Base-by-base conservation (phyloP, 495 filamentous ascomycete species). In the Jackrogersella minutella region DNA sequence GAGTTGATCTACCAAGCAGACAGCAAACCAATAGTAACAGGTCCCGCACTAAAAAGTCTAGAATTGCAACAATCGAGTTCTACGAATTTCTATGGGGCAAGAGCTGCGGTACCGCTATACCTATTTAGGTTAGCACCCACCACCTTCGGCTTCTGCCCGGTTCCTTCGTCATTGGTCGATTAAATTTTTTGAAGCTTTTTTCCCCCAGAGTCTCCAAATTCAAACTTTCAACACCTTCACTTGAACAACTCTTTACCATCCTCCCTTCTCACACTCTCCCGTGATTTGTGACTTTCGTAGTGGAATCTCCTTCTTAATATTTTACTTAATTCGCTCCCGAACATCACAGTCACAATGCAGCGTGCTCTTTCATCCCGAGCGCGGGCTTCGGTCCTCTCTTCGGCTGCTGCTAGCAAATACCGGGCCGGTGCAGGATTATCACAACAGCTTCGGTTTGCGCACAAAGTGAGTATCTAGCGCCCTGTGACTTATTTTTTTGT, bases 391-490 rank as follows among this genome's bases (percentile, higher is more conserved):
- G 85, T 87, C 77, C 85, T 92, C 46, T 89, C 90, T 44, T 75
- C 79, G 40, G 70, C 76, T 60, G 71, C 76, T 50, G 86, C 88
- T 61, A 80, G 82, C 68, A 81, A 80, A 49, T 76, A 88, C 83
- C 80, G 87, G 80, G 75, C 86, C 67, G 83, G 82, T 68, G 69
- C 73, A 49, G 71, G 74, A 30, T 64, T 77, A 63, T 76, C 90
- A 56, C 92, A 94, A 78, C 93, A 96, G 80, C 87, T 93, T 78
- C 85, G 93, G 69, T 97, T 93, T 76, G 91, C 92, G 57, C 93
- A 97, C 86, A 97, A 97, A 91, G 92, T 94, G 81, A 64, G 86
- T 78, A 22, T 44, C 10, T 22, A 3, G 17, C 49, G n/a, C n/a
- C n/a, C n/a, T n/a, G n/a, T n/a, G n/a, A n/a, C n/a, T n/a, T n/a